These are phyloP conservation scores for Calocera cornea DNA, from an alignment of 768 basidiomycete genomes.

Conservation along the genomic window DNA sequence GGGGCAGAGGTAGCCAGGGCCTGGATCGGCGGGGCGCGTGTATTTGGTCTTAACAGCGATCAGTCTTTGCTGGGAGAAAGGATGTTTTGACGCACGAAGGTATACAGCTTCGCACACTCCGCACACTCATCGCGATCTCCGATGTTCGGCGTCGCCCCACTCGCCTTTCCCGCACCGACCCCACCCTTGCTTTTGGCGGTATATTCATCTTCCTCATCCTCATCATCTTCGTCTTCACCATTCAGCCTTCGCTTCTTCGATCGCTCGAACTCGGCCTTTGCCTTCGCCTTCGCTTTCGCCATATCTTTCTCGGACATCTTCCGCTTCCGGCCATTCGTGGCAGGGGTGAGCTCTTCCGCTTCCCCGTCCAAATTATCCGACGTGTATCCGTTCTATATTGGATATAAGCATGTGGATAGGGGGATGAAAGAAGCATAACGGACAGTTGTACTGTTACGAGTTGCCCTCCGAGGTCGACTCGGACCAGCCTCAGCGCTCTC, in stretches of 20 bases:
- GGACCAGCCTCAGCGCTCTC: constrained; percentile 12
- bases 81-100: constrained; percentile 47
- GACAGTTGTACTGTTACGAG: neutral
- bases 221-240: constrained; percentile 22
- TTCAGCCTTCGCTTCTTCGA: constrained; percentile 12
- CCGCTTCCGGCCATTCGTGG: constrained; percentile 37
- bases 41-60: constrained; percentile 57
- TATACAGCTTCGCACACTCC: constrained; percentile 70
- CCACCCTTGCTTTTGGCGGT: constrained; percentile 43
- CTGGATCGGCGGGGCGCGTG: constrained; percentile 57
- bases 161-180: constrained; percentile 25
- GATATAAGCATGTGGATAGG: too few species aligned
- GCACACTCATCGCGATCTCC: constrained; percentile 75
- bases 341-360: constrained; percentile 25
- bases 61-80: neutral
- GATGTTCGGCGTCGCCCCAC: constrained; percentile 42
- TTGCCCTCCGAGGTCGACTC: neutral
- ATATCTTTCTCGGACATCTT: constrained; percentile 24
- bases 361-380: constrained; percentile 66
- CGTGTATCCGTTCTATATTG: constrained; percentile 44
- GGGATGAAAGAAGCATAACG: too few species aligned
- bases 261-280: constrained; percentile 16
- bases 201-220: constrained; percentile 48
- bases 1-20: constrained; percentile 72
- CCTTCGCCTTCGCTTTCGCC: constrained; percentile 19